phyloP scores from a whole-genome alignment of 768 basidiomycete genomes.

The Mycena amicta region DNA sequence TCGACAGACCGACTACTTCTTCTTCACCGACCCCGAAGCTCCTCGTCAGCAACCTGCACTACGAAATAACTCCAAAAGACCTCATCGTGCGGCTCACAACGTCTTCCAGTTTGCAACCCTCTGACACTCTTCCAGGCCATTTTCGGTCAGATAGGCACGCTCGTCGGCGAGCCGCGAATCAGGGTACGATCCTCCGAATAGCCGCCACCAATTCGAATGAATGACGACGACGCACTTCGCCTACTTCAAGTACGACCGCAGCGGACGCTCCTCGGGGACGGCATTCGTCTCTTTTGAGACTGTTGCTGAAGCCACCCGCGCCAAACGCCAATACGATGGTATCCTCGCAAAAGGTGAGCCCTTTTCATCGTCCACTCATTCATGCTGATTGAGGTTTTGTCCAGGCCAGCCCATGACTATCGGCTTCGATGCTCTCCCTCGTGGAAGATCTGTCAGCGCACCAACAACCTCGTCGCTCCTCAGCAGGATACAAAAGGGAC shows the following conservation, averaged over 20 bases:
- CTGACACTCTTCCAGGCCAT: conserved; percentile 66
- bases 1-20: conserved; percentile 29
- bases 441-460: conserved; percentile 51
- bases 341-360: conserved; percentile 86
- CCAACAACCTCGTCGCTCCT: conserved; percentile 63
- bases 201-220: conserved; percentile 61
- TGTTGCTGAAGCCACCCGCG: conserved; percentile 73
- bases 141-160: conserved; percentile 90
- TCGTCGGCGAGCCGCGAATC: conserved; percentile 89
- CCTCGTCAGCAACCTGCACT: conserved; percentile 86
- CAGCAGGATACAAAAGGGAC: conserved; percentile 74
- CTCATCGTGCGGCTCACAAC: conserved; percentile 84
- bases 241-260: conserved; percentile 86
- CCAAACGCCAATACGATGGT: conserved; percentile 84
- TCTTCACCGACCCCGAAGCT: conserved; percentile 56
- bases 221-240: conserved; percentile 26
- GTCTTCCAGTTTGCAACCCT: no score
- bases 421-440: conserved; percentile 55
- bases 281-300: conserved; percentile 83
- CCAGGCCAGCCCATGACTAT: conserved; percentile 81
- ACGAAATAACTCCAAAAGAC: conserved; percentile 88
- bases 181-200: conserved; percentile 82
- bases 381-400: conserved; percentile 8
- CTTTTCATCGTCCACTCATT: conserved; percentile 6
- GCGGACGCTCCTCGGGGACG: conserved; percentile 86